phyloP scores from a whole-genome alignment of 2,329 filamentous ascomycete genomes.

The Ophiostoma pallidulum region DNA sequence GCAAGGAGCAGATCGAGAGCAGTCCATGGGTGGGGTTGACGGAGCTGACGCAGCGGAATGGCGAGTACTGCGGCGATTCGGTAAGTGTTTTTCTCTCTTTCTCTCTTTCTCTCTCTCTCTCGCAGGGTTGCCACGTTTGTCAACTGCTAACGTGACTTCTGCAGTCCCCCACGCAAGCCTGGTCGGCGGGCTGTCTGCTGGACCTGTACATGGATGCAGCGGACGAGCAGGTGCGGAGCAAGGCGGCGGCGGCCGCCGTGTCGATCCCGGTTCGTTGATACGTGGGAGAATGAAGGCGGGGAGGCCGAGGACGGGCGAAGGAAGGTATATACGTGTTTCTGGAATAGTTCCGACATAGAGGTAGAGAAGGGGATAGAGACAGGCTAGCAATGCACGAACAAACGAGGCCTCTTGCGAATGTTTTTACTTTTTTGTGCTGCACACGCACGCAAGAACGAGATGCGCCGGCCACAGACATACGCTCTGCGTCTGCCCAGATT shows the following conservation, averaged over 20 bases:
- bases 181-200: conserved; percentile 90
- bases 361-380: too few relatives aligned
- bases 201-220: conserved; percentile 91
- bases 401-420: too few relatives aligned
- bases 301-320: too few relatives aligned
- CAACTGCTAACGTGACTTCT: conserved; percentile 3
- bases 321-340: too few relatives aligned
- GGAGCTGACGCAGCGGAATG: conserved; percentile 86
- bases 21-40: conserved; percentile 84
- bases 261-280: conserved; percentile 1
- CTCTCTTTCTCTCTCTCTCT: not conserved
- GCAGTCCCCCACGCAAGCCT: conserved; percentile 90
- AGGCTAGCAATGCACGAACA: too few relatives aligned
- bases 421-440: too few relatives aligned
- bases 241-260: not conserved
- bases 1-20: conserved; percentile 72
- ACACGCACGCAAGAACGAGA: too few relatives aligned
- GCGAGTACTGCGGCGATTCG: conserved; percentile 76
- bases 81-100: conserved; percentile 41
- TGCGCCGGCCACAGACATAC: too few relatives aligned
- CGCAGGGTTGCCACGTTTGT: too few relatives aligned
- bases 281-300: too few relatives aligned
- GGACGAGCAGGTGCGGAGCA: conserved; percentile 34
- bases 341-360: too few relatives aligned
- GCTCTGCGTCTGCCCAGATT: too few relatives aligned